Evolutionary conservation across 2,329 filamentous ascomycete genomes (phyloP), one percentile per base, ranked within the genome.

Genomic region (Hypoxylon sp.): DNA sequence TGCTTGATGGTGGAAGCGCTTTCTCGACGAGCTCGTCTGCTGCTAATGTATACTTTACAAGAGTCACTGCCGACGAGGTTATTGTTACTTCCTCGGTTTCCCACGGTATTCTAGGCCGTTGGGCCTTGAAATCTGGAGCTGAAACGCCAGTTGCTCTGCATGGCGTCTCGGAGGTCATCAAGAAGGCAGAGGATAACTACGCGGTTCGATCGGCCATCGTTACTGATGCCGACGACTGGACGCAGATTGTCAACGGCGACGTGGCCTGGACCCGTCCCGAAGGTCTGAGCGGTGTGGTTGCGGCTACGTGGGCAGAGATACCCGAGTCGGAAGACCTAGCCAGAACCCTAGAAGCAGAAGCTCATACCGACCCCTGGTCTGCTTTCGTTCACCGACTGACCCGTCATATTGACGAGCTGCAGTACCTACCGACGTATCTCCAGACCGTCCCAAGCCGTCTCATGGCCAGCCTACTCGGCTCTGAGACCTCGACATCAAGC

Each of bases 331-430:
- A 93, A 70, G 83, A 87, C 48, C 79, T 97, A 45, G 92, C 88
- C 4, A 88, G 90, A 72, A 90, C 92, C 24, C 80, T 98, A 6
- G 90, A 96, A 65, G 85, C 90, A 20, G 94, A 99, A 75, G 90
- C 91, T 3, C 90, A 97, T 70, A 89, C 88, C 69, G 96, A 89
- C 70, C 81, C 91, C 2, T 69, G 91, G 4, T 81, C 84, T 9
- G 95, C 95, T n/a, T 99, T 97, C 70, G 77, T 94, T 23, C 92
- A 97, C 75, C 89, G 95, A 11, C 81, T 97, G 11, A 89, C 84
- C 62, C 89, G 95, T 41, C 95, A 99, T 71, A 68, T 92, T 11
- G 81, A 85, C 41, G 95, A 97, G 64, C 80, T 97, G 33, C 80
- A 89, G 69, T 81, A 89, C 66, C 81, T 98, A 3, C 93, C 93